These are phyloP conservation scores for Aquilaria sinensis DNA, from an alignment of 345 rosid species.

Conservation along the genomic window DNA sequence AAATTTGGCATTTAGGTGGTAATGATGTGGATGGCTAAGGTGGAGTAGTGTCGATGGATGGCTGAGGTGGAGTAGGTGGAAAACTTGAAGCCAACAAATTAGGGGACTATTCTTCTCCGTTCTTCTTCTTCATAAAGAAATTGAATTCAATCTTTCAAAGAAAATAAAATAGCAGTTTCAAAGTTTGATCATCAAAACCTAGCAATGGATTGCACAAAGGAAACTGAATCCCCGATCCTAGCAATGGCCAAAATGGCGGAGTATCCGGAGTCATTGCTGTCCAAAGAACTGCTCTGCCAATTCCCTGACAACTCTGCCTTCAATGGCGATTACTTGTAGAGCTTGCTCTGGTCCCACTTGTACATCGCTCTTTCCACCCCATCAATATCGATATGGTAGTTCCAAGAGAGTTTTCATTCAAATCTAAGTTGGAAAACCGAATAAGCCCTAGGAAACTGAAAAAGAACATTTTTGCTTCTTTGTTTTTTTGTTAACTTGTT, in stretches of 20 bases:
- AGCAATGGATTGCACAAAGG: constrained; percentile 32
- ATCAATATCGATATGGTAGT: constrained; percentile 28
- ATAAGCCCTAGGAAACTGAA: constrained; percentile 6
- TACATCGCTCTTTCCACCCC: constrained; percentile 48
- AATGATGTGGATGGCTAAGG: too few relatives aligned
- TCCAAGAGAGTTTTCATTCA: constrained; percentile 29
- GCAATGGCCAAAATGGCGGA: constrained; percentile 57
- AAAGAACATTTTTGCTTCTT: constrained; percentile 10
- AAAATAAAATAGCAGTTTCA: too few relatives aligned
- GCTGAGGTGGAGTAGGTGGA: too few relatives aligned
- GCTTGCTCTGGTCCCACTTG: constrained; percentile 93
- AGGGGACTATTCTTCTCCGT: background rate
- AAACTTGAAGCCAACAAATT: too few relatives aligned
- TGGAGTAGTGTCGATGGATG: too few relatives aligned
- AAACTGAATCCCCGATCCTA: constrained; percentile 28
- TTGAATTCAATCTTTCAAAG: background rate
- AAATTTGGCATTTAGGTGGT: too few relatives aligned
- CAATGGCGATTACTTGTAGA: constrained; percentile 67
- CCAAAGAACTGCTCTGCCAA: constrained; percentile 65
- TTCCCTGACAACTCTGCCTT: constrained; percentile 75
- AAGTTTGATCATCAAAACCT: background rate
- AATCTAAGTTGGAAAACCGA: constrained; percentile 20
- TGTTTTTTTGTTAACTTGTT: background rate
- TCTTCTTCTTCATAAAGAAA: background rate
- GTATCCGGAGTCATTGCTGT: constrained; percentile 66